A percentile compares a stretch with the other conserved stretches of the same genome.
Conservation (phyloP, 257 asterid genomes). For the Marsdenia floribunda region DNA sequence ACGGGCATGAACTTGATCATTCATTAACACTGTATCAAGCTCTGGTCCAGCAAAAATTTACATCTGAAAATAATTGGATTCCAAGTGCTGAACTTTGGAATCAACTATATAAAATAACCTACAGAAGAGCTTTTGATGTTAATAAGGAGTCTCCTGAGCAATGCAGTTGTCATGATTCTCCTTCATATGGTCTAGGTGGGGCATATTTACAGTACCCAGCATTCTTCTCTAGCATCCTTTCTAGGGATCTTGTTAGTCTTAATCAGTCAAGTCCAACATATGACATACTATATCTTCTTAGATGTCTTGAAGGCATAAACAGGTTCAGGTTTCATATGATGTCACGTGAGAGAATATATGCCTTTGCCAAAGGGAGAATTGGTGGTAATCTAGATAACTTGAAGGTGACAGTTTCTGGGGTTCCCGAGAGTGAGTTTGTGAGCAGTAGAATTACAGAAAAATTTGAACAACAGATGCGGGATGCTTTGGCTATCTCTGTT, state of each 20-base stretch:
- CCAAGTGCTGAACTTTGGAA: slow-evolving; percentile 59
- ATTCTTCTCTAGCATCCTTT: slow-evolving; percentile 36
- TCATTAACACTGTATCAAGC: slow-evolving; percentile 69
- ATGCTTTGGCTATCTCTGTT: slow-evolving; percentile 54
- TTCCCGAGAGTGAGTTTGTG: slow-evolving; percentile 63
- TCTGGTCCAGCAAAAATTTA: slow-evolving; percentile 46
- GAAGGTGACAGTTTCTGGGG: slow-evolving; percentile 32
- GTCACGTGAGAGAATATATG: slow-evolving; percentile 43
- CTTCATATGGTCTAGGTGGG: slow-evolving; percentile 24
- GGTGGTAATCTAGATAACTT: slow-evolving; percentile 38
- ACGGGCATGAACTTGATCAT: slow-evolving; percentile 55
- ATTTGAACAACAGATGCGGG: slow-evolving; percentile 86
- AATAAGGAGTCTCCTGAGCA: slow-evolving; percentile 23
- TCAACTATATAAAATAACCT: slow-evolving; percentile 53
- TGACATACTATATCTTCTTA: slow-evolving; percentile 67
- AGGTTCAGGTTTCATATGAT: slow-evolving; percentile 57
- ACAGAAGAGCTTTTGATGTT: slow-evolving; percentile 34
- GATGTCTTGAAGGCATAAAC: slow-evolving; percentile 70
- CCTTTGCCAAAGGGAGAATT: slow-evolving; percentile 53
- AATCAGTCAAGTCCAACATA: slow-evolving; percentile 51
- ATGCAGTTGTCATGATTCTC: slow-evolving; percentile 24
- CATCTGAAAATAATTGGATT: slow-evolving; percentile 37
- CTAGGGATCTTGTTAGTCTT: slow-evolving; percentile 32
- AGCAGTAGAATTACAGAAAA: slow-evolving; percentile 78
- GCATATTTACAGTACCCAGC: slow-evolving; percentile 31